Evolutionary conservation across 2,329 filamentous ascomycete genomes (phyloP), one percentile per base, ranked within the genome.

Genomic region (Neophaeococcomyces aloes): DNA sequence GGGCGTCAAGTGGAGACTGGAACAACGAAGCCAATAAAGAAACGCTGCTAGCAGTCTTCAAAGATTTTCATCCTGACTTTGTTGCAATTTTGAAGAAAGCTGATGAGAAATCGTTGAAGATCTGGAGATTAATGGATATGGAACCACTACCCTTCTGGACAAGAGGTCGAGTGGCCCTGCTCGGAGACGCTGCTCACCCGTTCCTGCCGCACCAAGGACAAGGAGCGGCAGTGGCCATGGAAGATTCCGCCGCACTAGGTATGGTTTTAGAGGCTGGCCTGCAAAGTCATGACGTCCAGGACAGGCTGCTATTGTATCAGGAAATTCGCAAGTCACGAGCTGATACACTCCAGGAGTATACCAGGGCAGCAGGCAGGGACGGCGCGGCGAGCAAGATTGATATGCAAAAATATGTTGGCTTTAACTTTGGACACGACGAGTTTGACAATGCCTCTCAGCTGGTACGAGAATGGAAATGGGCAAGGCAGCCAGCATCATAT

Each of bases 161-260:
- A 0, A 66, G 71, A 1, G 71, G 61, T 1, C 68, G 64, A 3
- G 57, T 82, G 11, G 76, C 69, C 1, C 58, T 83, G 0, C 59
- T 84, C 0, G 80, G 81, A 0, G 80, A 84, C 56, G 77, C 79
- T 0, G 80, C 78, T 0, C 80, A 84, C 56, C 78, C 80, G 0
- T 82, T 83, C 53, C 62, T 78, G 0, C 80, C 78, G 11, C 72
- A 77, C 48, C 75, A 78, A 59, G 77, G 71, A 0, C 76, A 80
- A 55, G 79, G 78, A 2, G 79, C 71, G 7, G 77, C 63, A 0
- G 66, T 75, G 45, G 80, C 81, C 0, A 81, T 84, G 33, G 80
- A 85, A 56, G 81, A 85, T 48, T 79, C 72, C 0, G 74, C 72
- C 0, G 70, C 77, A 0, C 56, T 85, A 0, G 70, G 67, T 1